phyloP scores from a whole-genome alignment of 2,329 filamentous ascomycete genomes.

The Aspergillus viridinutans region DNA sequence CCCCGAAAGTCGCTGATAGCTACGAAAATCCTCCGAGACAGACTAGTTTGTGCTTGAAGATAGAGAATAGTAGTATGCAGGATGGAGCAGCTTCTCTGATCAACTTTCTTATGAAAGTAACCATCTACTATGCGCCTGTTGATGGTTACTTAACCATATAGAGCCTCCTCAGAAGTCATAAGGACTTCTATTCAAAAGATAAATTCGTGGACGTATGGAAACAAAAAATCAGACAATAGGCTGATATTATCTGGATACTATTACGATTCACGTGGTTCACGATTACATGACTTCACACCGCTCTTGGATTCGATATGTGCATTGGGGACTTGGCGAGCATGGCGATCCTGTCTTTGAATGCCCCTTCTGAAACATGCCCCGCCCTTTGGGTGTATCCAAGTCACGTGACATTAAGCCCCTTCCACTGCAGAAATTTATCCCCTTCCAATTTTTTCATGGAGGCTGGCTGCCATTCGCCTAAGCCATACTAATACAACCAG shows the following conservation, averaged over 20 bases:
- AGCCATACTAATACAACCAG: not conserved
- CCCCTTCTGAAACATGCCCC: slow-evolving; percentile 6
- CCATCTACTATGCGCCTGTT: not conserved
- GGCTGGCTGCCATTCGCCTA: not conserved
- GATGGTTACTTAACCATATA: no score
- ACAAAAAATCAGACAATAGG: not conserved
- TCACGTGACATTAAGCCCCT: slow-evolving; percentile 4
- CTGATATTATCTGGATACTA: not conserved
- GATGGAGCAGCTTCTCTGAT: not conserved
- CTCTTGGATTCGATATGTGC: not conserved
- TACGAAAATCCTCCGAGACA: not conserved
- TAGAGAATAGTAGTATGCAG: not conserved
- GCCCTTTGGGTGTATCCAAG: not conserved
- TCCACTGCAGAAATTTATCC: not conserved
- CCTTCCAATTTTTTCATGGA: not conserved
- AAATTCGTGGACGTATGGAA: not conserved
- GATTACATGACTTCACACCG: slow-evolving; percentile 2
- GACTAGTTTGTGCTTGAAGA: not conserved
- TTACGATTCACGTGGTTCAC: not conserved
- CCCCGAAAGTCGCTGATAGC: not conserved
- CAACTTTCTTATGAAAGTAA: no score
- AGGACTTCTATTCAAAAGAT: no score
- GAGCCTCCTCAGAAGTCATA: not conserved
- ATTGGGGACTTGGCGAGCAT: not conserved
- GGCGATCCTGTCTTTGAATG: slow-evolving; percentile 5